These are phyloP conservation scores for Colletotrichum euphorbiae DNA, from an alignment of 2,329 filamentous ascomycete genomes.

Conservation along the genomic window DNA sequence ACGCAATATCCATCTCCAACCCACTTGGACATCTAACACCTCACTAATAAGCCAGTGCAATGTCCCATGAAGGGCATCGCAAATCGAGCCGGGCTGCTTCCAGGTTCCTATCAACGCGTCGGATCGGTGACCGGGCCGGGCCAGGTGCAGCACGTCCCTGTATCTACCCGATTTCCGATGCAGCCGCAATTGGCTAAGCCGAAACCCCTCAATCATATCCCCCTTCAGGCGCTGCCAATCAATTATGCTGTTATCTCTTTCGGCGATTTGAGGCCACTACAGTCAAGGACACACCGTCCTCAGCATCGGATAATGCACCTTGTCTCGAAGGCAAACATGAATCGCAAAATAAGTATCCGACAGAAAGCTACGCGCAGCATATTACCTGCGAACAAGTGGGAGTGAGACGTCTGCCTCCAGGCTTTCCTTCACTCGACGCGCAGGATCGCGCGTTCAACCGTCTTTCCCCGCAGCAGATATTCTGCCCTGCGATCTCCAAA, in stretches of 20 bases:
- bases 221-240: not conserved
- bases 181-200: conserved; percentile 21
- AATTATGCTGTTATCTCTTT: not conserved
- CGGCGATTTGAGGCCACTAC: conserved; percentile 1
- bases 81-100: not conserved
- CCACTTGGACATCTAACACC: too few species aligned
- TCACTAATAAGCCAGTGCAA: too few species aligned
- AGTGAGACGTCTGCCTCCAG: not conserved
- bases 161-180: conserved; percentile 29
- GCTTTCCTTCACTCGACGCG: not conserved
- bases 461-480: conserved; percentile 6
- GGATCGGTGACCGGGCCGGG: conserved; percentile 19
- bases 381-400: not conserved
- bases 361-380: conserved; percentile 4
- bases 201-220: not conserved
- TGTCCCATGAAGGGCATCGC: not conserved
- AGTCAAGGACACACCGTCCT: not conserved
- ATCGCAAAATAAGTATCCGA: conserved; percentile 2
- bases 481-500: conserved; percentile 1
- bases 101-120: conserved; percentile 8
- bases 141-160: conserved; percentile 10
- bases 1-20: too few species aligned
- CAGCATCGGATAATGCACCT: conserved; percentile 36
- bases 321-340: conserved; percentile 8
- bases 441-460: not conserved